Percentiles rank a stretch among this genome's conserved stretches.
phyloP scores from a whole-genome alignment of 208 protist genomes.

The Leptomonas pyrrhocoris region DNA sequence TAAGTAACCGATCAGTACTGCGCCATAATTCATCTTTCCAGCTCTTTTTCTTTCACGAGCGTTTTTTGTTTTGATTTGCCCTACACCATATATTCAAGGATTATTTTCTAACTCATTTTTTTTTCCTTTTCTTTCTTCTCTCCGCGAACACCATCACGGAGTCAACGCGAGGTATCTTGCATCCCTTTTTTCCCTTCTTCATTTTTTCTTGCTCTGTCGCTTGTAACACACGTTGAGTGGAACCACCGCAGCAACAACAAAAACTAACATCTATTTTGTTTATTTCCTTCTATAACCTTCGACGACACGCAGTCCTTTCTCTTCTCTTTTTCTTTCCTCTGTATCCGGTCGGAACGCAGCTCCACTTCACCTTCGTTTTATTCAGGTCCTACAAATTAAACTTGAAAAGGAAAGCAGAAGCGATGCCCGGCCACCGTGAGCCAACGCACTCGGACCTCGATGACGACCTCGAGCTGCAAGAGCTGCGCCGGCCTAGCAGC shows the following conservation, averaged over 20 bases:
- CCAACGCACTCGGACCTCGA: neutral
- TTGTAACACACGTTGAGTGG: no score
- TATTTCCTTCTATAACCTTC: no score
- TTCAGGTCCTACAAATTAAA: neutral
- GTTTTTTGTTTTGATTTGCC: no score
- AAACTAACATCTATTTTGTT: no score
- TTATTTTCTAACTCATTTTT: neutral
- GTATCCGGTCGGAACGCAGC: no score
- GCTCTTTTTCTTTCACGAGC: neutral
- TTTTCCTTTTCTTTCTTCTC: conserved; percentile 1
- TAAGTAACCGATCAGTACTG: no score
- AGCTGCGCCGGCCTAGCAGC: neutral
- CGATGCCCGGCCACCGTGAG: neutral
- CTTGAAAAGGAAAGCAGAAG: no score
- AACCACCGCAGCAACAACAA: no score
- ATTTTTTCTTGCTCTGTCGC: neutral
- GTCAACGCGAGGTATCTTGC: conserved; percentile 16
- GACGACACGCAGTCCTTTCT: no score
- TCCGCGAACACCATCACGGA: neutral
- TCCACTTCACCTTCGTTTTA: no score
- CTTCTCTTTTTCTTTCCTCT: no score
- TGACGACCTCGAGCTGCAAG: neutral
- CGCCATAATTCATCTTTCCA: neutral
- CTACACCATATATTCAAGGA: neutral
- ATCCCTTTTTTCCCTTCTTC: neutral